Percentiles rank a stretch among this genome's conserved stretches.
Conservation (phyloP, 1,139 yeast genomes). For the Blastobotrys proliferans region DNA sequence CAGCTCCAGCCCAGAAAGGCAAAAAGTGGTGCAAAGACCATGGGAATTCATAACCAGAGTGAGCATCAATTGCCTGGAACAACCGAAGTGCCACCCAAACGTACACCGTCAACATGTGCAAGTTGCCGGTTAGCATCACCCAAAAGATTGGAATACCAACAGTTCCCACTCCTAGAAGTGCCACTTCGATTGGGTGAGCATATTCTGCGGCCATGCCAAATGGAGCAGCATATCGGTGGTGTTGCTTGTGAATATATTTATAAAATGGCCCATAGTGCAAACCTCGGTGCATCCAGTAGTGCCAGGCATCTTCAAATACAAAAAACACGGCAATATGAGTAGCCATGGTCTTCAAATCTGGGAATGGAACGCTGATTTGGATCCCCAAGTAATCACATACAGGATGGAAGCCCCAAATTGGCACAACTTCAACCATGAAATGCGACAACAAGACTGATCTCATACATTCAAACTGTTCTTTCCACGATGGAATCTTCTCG, state of each 20-base stretch:
- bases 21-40: slow-evolving; percentile 87
- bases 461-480: slow-evolving; percentile 90
- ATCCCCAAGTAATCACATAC: slow-evolving; percentile 76
- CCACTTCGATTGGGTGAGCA: slow-evolving; percentile 92
- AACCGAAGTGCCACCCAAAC: slow-evolving; percentile 83
- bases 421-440: slow-evolving; percentile 87
- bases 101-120: slow-evolving; percentile 81
- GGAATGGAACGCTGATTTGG: slow-evolving; percentile 75
- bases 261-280: slow-evolving; percentile 85
- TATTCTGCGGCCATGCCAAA: slow-evolving; percentile 95
- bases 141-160: slow-evolving; percentile 85
- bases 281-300: slow-evolving; percentile 87
- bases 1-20: slow-evolving; percentile 98
- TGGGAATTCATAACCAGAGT: slow-evolving; percentile 96
- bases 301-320: slow-evolving; percentile 90
- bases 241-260: slow-evolving; percentile 91
- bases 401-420: slow-evolving; percentile 96
- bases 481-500: slow-evolving; percentile 65
- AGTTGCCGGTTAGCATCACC: slow-evolving; percentile 57
- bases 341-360: slow-evolving; percentile 52
- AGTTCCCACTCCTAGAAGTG: slow-evolving; percentile 83
- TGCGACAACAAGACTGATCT: slow-evolving; percentile 81
- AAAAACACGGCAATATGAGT: slow-evolving; percentile 72
- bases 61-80: slow-evolving; percentile 94
- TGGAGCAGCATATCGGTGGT: slow-evolving; percentile 95